Base-by-base conservation (phyloP, 176 grass and related monocot genomes). In the Panicum miliaceum region DNA sequence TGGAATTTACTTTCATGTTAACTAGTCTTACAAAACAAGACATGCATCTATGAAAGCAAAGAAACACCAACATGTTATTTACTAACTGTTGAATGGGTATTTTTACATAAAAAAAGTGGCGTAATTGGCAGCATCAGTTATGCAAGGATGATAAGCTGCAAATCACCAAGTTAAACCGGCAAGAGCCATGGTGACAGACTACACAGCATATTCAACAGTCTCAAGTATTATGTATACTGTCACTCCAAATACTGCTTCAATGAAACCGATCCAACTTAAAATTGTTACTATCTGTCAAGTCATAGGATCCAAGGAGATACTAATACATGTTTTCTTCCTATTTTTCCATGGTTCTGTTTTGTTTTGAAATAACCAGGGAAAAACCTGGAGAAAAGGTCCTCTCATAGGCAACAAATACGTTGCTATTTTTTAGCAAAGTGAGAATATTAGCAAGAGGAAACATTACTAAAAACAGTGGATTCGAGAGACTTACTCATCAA, bases 401-500 rank as follows among this genome's bases (percentile, higher is more conserved):
- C 71, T 45, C 35, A 48, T 40, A 59, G 67, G 34, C 22, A 66
- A 58, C n/a, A 60, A 10, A 60, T 23, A 11, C 37, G 22, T 26
- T 43, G 45, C 35, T 60, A 79, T 34, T 78, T 78, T 69, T 57
- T 38, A 36, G 40, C 9, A 75, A 84, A 67, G 41, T 43, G 18
- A 83, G 14, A 11, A 68, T 14, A 71, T 58, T 12, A 76, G 73
- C 15, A 16, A 71, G 37, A 68, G 23, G 15, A 11, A 37, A 51
- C 37, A 56, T 68, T 68, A 47, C 42, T 50, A 19, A 48, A 50
- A 76, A 77, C 45, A 54, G 26, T 47, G 18, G 26, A 82, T 48
- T 81, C 12, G 73, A 81, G 38, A 65, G 65, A 71, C 96, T 94
- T 92, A 98, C 96, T 88, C 87, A 87, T 95, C 89, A 85, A 98